Percentiles rank a stretch among this genome's conserved stretches.
Evolutionary conservation across 495 filamentous ascomycete genomes (phyloP).

Genomic region (Penicillium egyptiacum): DNA sequence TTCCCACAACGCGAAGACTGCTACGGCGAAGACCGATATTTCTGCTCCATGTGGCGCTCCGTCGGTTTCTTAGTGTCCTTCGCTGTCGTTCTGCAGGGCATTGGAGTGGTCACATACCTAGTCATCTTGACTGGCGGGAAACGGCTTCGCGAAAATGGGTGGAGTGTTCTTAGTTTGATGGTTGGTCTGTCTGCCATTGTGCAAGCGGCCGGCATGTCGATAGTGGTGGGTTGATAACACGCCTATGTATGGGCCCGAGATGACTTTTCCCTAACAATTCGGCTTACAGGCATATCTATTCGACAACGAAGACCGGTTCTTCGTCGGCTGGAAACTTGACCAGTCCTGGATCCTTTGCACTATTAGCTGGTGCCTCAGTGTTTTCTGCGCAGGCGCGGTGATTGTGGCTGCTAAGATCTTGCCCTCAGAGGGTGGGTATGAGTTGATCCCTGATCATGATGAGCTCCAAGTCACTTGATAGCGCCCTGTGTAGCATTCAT

Average conservation of each 20-base stretch:
- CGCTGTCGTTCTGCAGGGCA: conserved; percentile 71
- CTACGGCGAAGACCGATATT: conserved; percentile 66
- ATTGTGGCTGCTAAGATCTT: conserved; percentile 63
- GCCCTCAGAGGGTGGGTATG: conserved; percentile 83
- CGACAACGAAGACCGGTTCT: conserved; percentile 83
- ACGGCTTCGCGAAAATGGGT: conserved; percentile 70
- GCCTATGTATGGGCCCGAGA: not conserved
- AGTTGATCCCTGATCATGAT: conserved; percentile 60
- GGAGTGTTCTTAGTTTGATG: conserved; percentile 68
- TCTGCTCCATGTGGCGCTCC: conserved; percentile 90
- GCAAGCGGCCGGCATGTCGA: conserved; percentile 68
- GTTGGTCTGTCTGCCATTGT: conserved; percentile 60
- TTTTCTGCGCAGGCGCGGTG: conserved; percentile 62
- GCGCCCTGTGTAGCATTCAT: not conserved
- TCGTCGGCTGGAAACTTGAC: conserved; percentile 80
- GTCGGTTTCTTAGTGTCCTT: conserved; percentile 86
- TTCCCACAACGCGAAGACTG: conserved; percentile 68
- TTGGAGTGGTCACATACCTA: conserved; percentile 69
- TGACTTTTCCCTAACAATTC: not conserved
- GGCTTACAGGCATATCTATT: conserved; percentile 69
- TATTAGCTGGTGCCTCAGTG: conserved; percentile 64
- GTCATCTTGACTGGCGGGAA: conserved; percentile 76
- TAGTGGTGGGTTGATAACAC: conserved; percentile 66
- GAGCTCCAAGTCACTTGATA: conserved; percentile 14
- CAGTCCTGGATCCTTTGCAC: conserved; percentile 76